phyloP scores from a whole-genome alignment of 345 rosid species.

The Geranium rotundifolium region DNA sequence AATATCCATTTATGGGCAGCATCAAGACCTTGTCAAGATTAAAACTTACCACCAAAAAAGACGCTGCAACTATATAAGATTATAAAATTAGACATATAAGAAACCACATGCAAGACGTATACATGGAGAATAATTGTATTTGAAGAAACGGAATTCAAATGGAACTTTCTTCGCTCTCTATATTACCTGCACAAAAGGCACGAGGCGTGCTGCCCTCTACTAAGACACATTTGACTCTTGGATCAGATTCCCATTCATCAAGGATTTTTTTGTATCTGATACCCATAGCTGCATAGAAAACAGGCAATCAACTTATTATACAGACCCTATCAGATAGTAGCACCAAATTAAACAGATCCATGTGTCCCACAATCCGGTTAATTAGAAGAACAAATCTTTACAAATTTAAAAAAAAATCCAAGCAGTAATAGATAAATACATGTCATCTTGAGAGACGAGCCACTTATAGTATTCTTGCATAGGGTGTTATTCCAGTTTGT shows the following conservation, averaged over 20 bases:
- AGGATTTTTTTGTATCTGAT: slow-evolving; percentile 54
- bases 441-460: too few species aligned
- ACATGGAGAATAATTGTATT: background rate
- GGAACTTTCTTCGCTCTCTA: background rate
- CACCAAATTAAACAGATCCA: too few species aligned
- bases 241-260: slow-evolving; percentile 84
- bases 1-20: slow-evolving; percentile 44
- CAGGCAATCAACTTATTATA: background rate
- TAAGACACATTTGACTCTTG: slow-evolving; percentile 64
- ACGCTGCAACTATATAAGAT: background rate
- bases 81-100: background rate
- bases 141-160: background rate
- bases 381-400: too few species aligned
- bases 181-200: slow-evolving; percentile 78
- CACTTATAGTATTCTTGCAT: too few species aligned
- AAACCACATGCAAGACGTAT: background rate
- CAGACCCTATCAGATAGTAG: background rate
- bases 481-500: too few species aligned
- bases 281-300: slow-evolving; percentile 56
- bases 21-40: slow-evolving; percentile 22
- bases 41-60: slow-evolving; percentile 10
- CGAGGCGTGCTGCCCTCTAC: slow-evolving; percentile 67
- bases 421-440: too few species aligned
- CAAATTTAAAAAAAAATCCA: background rate
- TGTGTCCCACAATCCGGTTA: background rate